Evolutionary conservation across 1,284 basidiomycete genomes (phyloP), one percentile per base, ranked within the genome.

Genomic region (Ganoderma sinense): DNA sequence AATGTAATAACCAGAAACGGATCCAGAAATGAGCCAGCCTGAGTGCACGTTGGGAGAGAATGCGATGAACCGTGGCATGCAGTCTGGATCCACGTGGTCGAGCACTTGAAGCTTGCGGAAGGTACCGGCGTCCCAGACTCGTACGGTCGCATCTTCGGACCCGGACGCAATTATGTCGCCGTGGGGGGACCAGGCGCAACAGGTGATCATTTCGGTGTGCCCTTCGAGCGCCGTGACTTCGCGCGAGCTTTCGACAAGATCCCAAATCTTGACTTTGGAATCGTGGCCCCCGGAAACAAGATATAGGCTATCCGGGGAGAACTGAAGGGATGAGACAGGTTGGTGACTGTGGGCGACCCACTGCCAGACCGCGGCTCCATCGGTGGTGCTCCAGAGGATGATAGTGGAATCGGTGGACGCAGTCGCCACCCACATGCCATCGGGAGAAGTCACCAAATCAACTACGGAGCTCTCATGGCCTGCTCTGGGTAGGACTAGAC

Each of bases 31-130:
- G 20, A 51, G 48, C 48, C 48, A 51, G 5, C 48, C n/a, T n/a
- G n/a, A n/a, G n/a, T n/a, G 48, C 20, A 16, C 48, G 48, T 51
- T 20, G 2, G 48, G 48, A 16, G 48, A 51, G 48, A 51, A 51
- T 10, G 48, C 18, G 20, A 51, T 11, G 23, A 10, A n/a, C 23
- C 18, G 59, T 63, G 5, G 40, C 40, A 70, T 31, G 77, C 65
- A n/a, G n/a, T n/a, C n/a, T n/a, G n/a, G n/a, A n/a, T n/a, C n/a
- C n/a, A n/a, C n/a, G n/a, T n/a, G n/a, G n/a, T n/a, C n/a, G n/a
- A n/a, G n/a, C n/a, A n/a, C n/a, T n/a, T n/a, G n/a, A 20, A 51
- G 20, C 48, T 51, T 7, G 18, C 10, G 48, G 48, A 51, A 51
- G 20, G 48, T 51, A 1, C n/a, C 18, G 11, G 48, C 48, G 48